Conservation (phyloP, 176 grass and related monocot species). For the Zoysia japonica region DNA sequence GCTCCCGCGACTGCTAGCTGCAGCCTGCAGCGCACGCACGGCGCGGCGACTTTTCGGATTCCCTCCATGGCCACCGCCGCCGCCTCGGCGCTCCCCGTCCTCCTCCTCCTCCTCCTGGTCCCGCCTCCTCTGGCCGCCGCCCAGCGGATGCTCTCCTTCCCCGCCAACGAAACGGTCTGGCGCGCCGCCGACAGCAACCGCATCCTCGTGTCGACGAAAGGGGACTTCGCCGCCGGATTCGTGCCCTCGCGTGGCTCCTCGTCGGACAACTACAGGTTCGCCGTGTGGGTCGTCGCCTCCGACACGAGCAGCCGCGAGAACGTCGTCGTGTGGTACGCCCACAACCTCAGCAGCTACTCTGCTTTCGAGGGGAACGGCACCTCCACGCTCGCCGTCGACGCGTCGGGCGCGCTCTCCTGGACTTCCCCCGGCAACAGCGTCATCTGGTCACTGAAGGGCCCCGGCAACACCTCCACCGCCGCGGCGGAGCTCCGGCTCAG, state of each 20-base stretch:
- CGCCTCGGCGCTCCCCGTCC: neutral
- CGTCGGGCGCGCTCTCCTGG: slow-evolving; percentile 47
- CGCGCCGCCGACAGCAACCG: slow-evolving; percentile 34
- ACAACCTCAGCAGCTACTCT: rapidly evolving
- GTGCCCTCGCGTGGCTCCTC: neutral
- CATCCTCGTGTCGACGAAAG: slow-evolving; percentile 39
- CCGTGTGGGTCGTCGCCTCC: slow-evolving; percentile 56
- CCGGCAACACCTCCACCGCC: neutral
- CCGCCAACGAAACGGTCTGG: slow-evolving; percentile 47
- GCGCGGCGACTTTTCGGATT: neutral
- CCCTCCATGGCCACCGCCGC: neutral
- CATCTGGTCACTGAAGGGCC: too few relatives aligned
- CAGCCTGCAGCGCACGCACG: too few relatives aligned
- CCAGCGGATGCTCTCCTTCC: slow-evolving; percentile 24
- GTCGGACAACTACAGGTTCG: slow-evolving; percentile 38
- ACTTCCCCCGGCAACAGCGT: neutral
- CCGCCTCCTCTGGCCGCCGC: slow-evolving; percentile 24
- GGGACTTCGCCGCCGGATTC: slow-evolving; percentile 72
- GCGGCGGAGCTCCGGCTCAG: slow-evolving; percentile 16
- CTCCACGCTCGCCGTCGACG: slow-evolving; percentile 35
- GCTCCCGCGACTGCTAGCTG: neutral
- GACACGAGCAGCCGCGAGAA: neutral
- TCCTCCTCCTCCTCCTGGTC: slow-evolving; percentile 23
- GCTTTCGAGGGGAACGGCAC: neutral
- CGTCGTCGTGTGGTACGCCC: slow-evolving; percentile 54